Conservation (phyloP, 2,329 filamentous ascomycete species). For the Diaporthe eres region DNA sequence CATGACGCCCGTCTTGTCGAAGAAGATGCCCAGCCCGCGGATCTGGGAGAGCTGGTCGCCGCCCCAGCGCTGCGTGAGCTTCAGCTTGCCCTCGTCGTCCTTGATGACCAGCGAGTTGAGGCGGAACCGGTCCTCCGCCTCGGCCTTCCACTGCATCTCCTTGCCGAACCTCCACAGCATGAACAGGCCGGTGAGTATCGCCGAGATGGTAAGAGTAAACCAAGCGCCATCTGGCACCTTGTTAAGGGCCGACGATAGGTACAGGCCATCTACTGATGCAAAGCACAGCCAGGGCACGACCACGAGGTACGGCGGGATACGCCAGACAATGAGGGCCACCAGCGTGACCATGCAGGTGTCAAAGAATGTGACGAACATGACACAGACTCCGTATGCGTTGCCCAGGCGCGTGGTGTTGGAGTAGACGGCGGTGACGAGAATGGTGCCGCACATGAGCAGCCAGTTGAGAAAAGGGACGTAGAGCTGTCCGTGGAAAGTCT, state of each 20-base stretch:
- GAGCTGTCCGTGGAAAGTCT: slow-evolving; percentile 78
- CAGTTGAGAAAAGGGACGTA: slow-evolving; percentile 83
- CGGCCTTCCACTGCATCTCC: slow-evolving; percentile 79
- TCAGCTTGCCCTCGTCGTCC: slow-evolving; percentile 46
- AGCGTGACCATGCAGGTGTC: slow-evolving; percentile 80
- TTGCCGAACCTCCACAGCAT: slow-evolving; percentile 85
- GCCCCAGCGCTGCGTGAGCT: slow-evolving; percentile 56
- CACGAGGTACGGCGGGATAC: slow-evolving; percentile 70
- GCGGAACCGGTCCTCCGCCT: slow-evolving; percentile 71
- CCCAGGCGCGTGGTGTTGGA: slow-evolving; percentile 78
- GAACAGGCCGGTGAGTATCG: slow-evolving; percentile 73
- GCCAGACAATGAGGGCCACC: slow-evolving; percentile 80
- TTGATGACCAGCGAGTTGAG: slow-evolving; percentile 55
- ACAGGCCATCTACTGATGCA: slow-evolving; percentile 75
- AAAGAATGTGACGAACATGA: slow-evolving; percentile 83
- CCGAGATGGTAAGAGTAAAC: slow-evolving; percentile 78
- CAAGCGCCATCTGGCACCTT: slow-evolving; percentile 83
- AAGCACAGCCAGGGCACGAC: slow-evolving; percentile 73
- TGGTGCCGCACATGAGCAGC: slow-evolving; percentile 80
- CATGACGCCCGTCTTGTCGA: slow-evolving; percentile 79
- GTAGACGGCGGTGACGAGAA: slow-evolving; percentile 79
- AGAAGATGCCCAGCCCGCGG: slow-evolving; percentile 77
- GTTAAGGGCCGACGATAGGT: slow-evolving; percentile 75
- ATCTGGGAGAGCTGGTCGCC: slow-evolving; percentile 60
- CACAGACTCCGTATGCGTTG: slow-evolving; percentile 81